Percentiles rank a stretch among this genome's conserved stretches.
Conservation (phyloP, 2,329 filamentous ascomycete species). For the Ophiocordyceps camponoti-leonardi region DNA sequence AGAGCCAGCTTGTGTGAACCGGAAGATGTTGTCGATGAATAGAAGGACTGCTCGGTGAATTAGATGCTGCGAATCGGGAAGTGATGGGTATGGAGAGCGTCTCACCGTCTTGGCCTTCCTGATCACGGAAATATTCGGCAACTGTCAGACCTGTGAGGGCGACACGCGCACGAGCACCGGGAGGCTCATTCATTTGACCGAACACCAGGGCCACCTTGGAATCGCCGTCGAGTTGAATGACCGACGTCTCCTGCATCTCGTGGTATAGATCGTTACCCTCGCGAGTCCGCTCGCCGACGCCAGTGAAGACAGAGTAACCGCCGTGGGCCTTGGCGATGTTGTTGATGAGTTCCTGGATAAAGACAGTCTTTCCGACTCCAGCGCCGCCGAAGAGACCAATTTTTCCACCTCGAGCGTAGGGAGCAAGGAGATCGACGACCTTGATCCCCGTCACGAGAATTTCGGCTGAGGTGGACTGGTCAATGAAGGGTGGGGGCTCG, state of each 20-base stretch:
- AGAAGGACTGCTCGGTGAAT: conserved; percentile 52
- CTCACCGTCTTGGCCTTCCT: conserved; percentile 71
- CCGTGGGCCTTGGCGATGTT: conserved; percentile 99
- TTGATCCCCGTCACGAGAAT: conserved; percentile 99
- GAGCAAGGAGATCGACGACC: conserved; percentile 97
- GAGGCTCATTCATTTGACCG: conserved; percentile 99
- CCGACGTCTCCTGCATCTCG: conserved; percentile 99
- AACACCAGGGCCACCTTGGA: conserved; percentile 99
- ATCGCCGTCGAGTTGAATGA: conserved; percentile 98
- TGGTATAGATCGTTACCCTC: conserved; percentile 99
- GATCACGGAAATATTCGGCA: conserved; percentile 66
- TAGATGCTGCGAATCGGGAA: background rate
- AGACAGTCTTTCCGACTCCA: conserved; percentile 99
- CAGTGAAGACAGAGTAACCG: conserved; percentile 99
- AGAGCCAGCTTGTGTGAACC: conserved; percentile 98
- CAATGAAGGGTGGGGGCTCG: conserved; percentile 79
- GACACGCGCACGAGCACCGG: conserved; percentile 98
- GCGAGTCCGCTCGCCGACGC: conserved; percentile 99
- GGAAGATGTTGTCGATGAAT: conserved; percentile 99
- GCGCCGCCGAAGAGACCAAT: conserved; percentile 99
- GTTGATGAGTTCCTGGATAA: conserved; percentile 99
- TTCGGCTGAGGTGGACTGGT: conserved; percentile 93
- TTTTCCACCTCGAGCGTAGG: conserved; percentile 99
- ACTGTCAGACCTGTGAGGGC: conserved; percentile 78
- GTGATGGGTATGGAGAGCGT: conserved; percentile 2